phyloP scores from a whole-genome alignment of 2,329 filamentous ascomycete species.

The Conoideocrella luteorostrata region DNA sequence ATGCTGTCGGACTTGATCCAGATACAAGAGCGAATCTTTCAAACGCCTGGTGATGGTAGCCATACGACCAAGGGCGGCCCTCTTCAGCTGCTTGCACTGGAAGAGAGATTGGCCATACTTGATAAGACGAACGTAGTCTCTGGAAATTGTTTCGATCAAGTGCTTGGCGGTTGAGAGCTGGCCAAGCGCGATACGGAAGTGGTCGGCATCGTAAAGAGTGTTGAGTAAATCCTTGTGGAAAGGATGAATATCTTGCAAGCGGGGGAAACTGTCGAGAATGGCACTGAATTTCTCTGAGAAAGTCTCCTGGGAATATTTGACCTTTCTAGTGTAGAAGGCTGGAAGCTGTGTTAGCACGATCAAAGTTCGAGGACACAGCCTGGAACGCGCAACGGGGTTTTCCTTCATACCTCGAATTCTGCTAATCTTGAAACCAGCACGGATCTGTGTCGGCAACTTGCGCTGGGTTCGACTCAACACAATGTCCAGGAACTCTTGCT shows the following conservation, averaged over 20 bases:
- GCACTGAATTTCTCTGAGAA: constrained; percentile 88
- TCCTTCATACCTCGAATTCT: constrained; percentile 62
- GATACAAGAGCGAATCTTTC: constrained; percentile 89
- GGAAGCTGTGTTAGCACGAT: too few relatives aligned
- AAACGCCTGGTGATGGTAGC: constrained; percentile 91
- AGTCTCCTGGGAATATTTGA: constrained; percentile 97
- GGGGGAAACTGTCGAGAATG: constrained; percentile 89
- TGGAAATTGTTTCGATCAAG: constrained; percentile 88
- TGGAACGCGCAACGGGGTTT: background rate
- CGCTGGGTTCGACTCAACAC: constrained; percentile 90
- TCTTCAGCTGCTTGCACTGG: constrained; percentile 98
- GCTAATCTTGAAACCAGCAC: constrained; percentile 88
- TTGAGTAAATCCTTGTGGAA: constrained; percentile 83
- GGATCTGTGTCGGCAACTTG: constrained; percentile 89
- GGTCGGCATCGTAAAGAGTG: constrained; percentile 96
- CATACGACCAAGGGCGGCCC: constrained; percentile 94
- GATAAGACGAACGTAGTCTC: constrained; percentile 85
- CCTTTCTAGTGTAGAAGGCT: constrained; percentile 94
- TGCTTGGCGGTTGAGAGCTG: constrained; percentile 95
- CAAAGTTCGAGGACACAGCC: background rate
- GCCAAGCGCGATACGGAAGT: constrained; percentile 93
- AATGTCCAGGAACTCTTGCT: constrained; percentile 96
- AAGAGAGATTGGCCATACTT: constrained; percentile 96
- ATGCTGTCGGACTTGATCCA: constrained; percentile 89
- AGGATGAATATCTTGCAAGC: constrained; percentile 88